Evolutionary conservation across 2,329 filamentous ascomycete species (phyloP).

Genomic region (Diaporthe helianthi): DNA sequence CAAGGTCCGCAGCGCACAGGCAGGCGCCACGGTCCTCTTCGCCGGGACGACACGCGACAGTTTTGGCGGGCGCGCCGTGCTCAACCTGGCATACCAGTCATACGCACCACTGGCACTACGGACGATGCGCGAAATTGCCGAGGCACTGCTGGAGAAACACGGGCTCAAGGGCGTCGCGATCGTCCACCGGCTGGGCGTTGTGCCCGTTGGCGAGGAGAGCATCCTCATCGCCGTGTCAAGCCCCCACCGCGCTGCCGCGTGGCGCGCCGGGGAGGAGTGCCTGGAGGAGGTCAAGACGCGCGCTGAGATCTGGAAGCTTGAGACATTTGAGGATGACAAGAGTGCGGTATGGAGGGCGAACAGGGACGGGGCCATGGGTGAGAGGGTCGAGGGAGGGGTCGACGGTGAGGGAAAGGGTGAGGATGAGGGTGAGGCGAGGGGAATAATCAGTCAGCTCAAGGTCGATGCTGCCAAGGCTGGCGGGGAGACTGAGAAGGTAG

Average conservation of each 20-base stretch:
- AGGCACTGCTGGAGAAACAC: conserved; percentile 64
- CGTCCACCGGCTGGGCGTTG: conserved; percentile 82
- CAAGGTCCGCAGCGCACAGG: conserved; percentile 73
- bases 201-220: conserved; percentile 91
- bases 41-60: conserved; percentile 80
- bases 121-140: conserved; percentile 71
- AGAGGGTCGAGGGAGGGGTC: conserved; percentile 45
- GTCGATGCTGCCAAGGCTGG: background rate
- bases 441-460: conserved; percentile 9
- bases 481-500: no score
- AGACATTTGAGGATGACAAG: conserved; percentile 81
- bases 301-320: conserved; percentile 95
- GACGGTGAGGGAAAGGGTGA: background rate
- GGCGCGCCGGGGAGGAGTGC: conserved; percentile 87
- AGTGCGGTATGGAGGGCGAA: conserved; percentile 90
- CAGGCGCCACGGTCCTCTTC: conserved; percentile 79
- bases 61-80: conserved; percentile 75
- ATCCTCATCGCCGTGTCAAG: conserved; percentile 88
- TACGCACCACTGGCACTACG: conserved; percentile 75
- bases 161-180: conserved; percentile 77
- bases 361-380: conserved; percentile 71
- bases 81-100: conserved; percentile 76
- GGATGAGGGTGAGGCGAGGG: background rate
- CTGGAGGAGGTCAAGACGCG: conserved; percentile 84
- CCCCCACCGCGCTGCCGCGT: conserved; percentile 83